Base-by-base conservation (phyloP, 371 early-diverging fungal species). In the Mucor lusitanicus region DNA sequence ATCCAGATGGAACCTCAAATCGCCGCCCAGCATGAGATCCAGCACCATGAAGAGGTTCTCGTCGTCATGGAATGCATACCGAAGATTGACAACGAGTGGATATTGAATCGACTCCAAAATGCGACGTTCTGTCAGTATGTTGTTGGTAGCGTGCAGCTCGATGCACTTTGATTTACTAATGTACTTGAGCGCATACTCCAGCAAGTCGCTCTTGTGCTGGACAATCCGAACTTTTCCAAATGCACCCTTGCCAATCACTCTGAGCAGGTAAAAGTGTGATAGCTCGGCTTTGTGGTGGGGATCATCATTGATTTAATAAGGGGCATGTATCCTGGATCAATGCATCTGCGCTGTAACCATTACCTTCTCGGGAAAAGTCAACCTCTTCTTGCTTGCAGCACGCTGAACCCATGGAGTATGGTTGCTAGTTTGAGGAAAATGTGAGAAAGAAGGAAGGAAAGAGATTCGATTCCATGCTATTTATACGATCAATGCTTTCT, bases 11-110 rank as follows among this genome's bases (percentile, higher is more conserved):
- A 90, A 92, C 3, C 93, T 86, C 42, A 97, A 74, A 75, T 97
- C 98, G 7, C 97, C 97, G 56, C 97, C 96, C 7, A 91, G 71
- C 91, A 90, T 92, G 9, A 92, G 78, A 74, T 93, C 94, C 19
- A 93, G 68, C 12, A 90, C 88, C 94, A 93, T 92, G 63, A 89
- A 93, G 59, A 93, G 67, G 65, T 90, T 88, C 48, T 90, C 89
- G 65, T 92, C 92, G 73, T 93, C 94, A 74, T 93, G 92, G 71
- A 93, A 93, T 12, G 93, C 91, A 74, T 88, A 93, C 23, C 92
- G 78, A 67, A 93, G 63, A 72, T 93, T 93, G 60, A 90, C 90
- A 65, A 89, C 75, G 21, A 87, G 73, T 11, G 75, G 74, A 60
- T 76, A 77, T 25, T 82, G 76, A 23, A 88, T 68, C 6, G 76